Evolutionary conservation across 805 yeast genomes (phyloP), one percentile per base, ranked within the genome.

Genomic region (Yamadazyma laniorum): DNA sequence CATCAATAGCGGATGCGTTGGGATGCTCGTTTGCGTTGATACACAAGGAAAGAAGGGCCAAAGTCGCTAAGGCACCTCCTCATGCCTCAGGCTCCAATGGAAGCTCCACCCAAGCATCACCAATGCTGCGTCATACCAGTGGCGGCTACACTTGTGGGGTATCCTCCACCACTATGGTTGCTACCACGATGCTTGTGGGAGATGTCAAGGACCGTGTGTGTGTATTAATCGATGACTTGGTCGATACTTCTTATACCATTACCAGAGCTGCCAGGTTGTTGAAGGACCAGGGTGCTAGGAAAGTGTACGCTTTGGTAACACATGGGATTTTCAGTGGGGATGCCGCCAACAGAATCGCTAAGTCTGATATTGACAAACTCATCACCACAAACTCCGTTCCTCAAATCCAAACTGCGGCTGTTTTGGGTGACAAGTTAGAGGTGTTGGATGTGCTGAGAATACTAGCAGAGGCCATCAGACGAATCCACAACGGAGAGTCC

Each of bases 401-500:
- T 2, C 99, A 91, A 60, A 70, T 68, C 4, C 75, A 72, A 16
- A 79, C 85, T 48, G 59, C 58, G 9, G 58, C 63, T n/a, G 43
- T 45, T 2, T 55, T 69, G 44, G 70, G 69, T 7, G 77, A 74
- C 35, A 74, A 76, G 55, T 70, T 88, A 19, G 90, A 83, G 51
- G 87, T 91, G 7, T 68, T 93, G 51, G 99, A 93, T 51, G 93
- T 93, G 6, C 80, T 95, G 7, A 71, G 85, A 41, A 77, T 93
- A 14, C 84, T 93, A 51, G 96, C 95, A 13, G 99, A 93, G 63
- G 91, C 97, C 2, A 88, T 93, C 31, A 75, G 99, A 59, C 75
- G 99, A 60, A 91, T 93, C 35, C 95, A 93, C 61, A 93, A 93
- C 51, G 99, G 99, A 49, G 99, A 93, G 67, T 80, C 91, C 12